A percentile compares a stretch with the other conserved stretches of the same genome.
These are phyloP conservation scores for Sanghuangporus weigelae DNA, from an alignment of 1,284 basidiomycete species.

Conservation along the genomic window DNA sequence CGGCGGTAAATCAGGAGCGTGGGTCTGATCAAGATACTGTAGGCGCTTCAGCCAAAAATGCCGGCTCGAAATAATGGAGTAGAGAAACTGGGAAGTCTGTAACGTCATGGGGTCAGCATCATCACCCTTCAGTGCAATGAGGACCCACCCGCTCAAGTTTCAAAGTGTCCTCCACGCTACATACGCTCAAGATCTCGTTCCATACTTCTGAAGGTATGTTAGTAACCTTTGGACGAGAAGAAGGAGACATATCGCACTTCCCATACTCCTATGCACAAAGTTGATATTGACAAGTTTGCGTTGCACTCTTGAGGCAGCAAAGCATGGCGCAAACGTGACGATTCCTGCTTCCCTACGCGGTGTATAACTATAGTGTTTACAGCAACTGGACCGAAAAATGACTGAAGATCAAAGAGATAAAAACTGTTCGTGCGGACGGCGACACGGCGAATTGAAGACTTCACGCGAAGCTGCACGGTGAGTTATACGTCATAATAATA, in stretches of 20 bases:
- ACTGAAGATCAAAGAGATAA: neutral
- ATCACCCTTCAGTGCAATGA: neutral
- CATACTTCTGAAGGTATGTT: constrained; percentile 4
- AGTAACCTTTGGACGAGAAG: neutral
- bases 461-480: neutral
- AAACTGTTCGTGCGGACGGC: neutral
- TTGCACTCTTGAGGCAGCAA: neutral
- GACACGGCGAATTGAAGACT: neutral
- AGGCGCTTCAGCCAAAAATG: constrained; percentile 2
- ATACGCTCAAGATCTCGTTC: neutral
- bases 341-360: neutral
- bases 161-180: neutral
- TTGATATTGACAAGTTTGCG: neutral
- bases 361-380: neutral
- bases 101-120: neutral
- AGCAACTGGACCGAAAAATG: neutral
- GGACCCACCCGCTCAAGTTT: constrained; percentile 5
- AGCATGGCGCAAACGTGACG: neutral
- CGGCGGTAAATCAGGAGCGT: constrained; percentile 11
- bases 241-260: neutral
- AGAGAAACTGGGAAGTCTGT: constrained; percentile 2
- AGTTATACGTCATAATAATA: neutral
- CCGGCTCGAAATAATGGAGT: neutral
- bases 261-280: neutral
- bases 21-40: constrained; percentile 6